These are phyloP conservation scores for Pholiota adiposa DNA, from an alignment of 1,284 basidiomycete genomes.

Conservation along the genomic window DNA sequence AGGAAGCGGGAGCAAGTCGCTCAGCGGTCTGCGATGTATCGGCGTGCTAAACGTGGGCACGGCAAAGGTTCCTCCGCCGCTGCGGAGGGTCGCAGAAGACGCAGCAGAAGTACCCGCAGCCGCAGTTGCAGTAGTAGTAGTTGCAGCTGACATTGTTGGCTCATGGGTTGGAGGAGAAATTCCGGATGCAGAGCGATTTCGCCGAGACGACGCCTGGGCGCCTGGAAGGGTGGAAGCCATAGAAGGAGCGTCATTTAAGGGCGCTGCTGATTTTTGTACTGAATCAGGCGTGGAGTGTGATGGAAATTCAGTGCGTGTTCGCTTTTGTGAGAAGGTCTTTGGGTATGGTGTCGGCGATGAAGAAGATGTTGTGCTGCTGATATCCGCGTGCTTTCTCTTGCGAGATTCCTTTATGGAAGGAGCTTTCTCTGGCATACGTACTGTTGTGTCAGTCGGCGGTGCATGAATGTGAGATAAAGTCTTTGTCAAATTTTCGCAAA, in stretches of 20 bases:
- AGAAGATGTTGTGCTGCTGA: background rate
- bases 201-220: background rate
- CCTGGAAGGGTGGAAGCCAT: too few relatives aligned
- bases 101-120: too few relatives aligned
- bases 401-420: too few relatives aligned
- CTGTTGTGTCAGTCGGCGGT: background rate
- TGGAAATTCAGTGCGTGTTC: background rate
- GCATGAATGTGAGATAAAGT: background rate
- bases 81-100: background rate
- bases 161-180: too few relatives aligned
- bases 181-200: background rate
- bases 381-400: background rate
- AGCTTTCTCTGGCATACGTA: background rate
- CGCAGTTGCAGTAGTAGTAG: background rate
- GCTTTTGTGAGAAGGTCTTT: background rate
- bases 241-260: background rate
- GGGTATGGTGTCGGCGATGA: background rate
- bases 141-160: too few relatives aligned
- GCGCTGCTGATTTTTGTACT: background rate
- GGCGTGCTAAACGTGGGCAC: background rate
- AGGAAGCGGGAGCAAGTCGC: constrained; percentile 1
- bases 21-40: background rate
- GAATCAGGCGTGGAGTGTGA: background rate
- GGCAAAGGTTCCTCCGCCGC: too few relatives aligned
- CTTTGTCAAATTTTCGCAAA: constrained; percentile 42